Conservation (phyloP, 2,329 filamentous ascomycete genomes). For the Ascochyta clinopodiicola region DNA sequence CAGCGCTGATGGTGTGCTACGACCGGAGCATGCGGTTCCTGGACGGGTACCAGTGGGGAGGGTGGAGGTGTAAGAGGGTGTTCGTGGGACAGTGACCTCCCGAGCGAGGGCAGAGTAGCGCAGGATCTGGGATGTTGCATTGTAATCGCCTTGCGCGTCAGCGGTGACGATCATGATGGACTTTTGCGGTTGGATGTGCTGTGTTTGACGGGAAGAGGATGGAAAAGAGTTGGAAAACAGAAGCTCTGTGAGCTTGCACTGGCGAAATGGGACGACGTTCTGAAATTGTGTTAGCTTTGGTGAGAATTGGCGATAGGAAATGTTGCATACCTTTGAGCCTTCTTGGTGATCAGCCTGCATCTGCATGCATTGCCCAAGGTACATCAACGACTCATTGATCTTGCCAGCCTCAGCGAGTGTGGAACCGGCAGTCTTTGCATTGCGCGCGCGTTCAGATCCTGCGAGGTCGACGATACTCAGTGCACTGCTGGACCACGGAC, state of each 20-base stretch:
- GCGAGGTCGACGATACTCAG: slow-evolving; percentile 91
- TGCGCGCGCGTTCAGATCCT: slow-evolving; percentile 90
- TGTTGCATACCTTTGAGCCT: slow-evolving; percentile 69
- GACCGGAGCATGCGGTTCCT: slow-evolving; percentile 48
- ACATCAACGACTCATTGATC: slow-evolving; percentile 99
- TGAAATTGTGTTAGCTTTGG: slow-evolving; percentile 24
- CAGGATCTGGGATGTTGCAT: slow-evolving; percentile 94
- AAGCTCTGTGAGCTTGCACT: slow-evolving; percentile 61
- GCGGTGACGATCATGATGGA: slow-evolving; percentile 97
- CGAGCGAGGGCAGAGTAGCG: slow-evolving; percentile 91
- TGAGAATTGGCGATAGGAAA: neutral
- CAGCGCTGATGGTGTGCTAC: slow-evolving; percentile 54
- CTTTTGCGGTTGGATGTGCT: slow-evolving; percentile 70
- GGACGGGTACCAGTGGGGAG: slow-evolving; percentile 45
- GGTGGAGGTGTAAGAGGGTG: slow-evolving; percentile 80
- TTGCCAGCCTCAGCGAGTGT: slow-evolving; percentile 95
- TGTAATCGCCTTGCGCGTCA: slow-evolving; percentile 91
- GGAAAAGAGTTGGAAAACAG: slow-evolving; percentile 61
- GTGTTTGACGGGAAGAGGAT: slow-evolving; percentile 53
- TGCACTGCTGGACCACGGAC: slow-evolving; percentile 75
- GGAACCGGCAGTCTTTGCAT: slow-evolving; percentile 91
- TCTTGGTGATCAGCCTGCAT: slow-evolving; percentile 84
- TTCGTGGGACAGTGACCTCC: slow-evolving; percentile 88
- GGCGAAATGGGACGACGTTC: slow-evolving; percentile 74
- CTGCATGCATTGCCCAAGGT: slow-evolving; percentile 93